Base-by-base conservation (phyloP, 106 monocot genomes). In the Alisma plantagoaquatica region DNA sequence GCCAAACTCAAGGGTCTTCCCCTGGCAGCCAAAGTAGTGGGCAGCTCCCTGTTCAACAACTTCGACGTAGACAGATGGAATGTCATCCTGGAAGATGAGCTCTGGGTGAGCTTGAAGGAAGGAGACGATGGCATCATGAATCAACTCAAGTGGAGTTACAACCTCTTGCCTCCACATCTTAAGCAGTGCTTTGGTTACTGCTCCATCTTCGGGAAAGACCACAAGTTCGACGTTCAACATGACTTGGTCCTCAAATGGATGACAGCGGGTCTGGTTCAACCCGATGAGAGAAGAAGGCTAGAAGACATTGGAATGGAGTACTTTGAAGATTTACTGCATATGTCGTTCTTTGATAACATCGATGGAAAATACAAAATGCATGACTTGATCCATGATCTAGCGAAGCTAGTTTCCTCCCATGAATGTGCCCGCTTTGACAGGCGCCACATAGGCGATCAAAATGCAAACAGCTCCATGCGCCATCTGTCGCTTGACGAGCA, bases 191-290 rank as follows among this genome's bases (percentile, higher is more conserved):
- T 73, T 53, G 65, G 53, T 2, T 73, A 59, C 38, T 73, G 72
- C 23, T 59, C 72, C 3, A 42, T 73, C 19, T 65, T 73, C 33
- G 65, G 65, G 8, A 66, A 66, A 25, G 48, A 54, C 16, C 35
- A 52, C 43, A 48, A 66, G 19, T 65, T 73, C 29, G n/a, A n/a
- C n/a, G 59, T 49, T 10, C 60, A 59, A 23, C 45, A 44, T 8
- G 54, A 59, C 18, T 33, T 73, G 32, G 31, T 66, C 17, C 51
- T 45, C n/a, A 45, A 53, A 52, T 73, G 73, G 73, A 46, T 73
- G 51, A 21, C 51, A 2, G 23, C 26, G 15, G 15, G 22, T 46
- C 19, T 46, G 4, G 19, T 46, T 46, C 11, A 46, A 46, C 3
- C 45, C 3, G 5, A 28, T 18, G 23, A 17, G 17, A 17, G 2